These are phyloP conservation scores for Candida argentea DNA, from an alignment of 805 yeast genomes.

Conservation along the genomic window DNA sequence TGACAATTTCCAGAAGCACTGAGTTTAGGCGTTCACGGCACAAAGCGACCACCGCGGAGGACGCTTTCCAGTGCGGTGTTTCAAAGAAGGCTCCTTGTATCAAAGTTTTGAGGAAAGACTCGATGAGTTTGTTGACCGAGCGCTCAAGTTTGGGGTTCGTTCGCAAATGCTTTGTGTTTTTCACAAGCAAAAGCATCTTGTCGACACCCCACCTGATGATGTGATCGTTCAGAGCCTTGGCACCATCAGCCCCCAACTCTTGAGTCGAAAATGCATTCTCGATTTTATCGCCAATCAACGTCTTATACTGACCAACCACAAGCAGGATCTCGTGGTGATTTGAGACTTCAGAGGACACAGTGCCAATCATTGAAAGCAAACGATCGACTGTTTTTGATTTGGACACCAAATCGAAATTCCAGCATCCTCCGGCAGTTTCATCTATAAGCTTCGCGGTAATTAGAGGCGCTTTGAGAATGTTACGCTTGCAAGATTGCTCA, in stretches of 20 bases:
- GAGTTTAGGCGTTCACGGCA: conserved; percentile 61
- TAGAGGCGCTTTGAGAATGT: conserved; percentile 30
- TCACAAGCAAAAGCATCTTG: conserved; percentile 41
- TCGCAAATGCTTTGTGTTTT: conserved; percentile 30
- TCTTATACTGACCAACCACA: conserved; percentile 12
- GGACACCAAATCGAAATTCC: conserved; percentile 69
- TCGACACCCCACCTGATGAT: conserved; percentile 53
- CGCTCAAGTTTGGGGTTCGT: background rate
- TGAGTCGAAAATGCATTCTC: conserved; percentile 11
- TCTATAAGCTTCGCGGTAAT: conserved; percentile 17
- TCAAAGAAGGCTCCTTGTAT: conserved; percentile 33
- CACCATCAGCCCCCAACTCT: conserved; percentile 7
- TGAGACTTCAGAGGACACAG: conserved; percentile 6
- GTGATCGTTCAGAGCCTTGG: conserved; percentile 21
- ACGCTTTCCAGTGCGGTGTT: conserved; percentile 7
- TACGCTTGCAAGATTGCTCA: conserved; percentile 22
- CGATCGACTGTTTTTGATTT: conserved; percentile 56
- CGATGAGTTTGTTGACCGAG: conserved; percentile 14
- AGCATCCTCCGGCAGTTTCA: conserved; percentile 36
- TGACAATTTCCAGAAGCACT: conserved; percentile 48
- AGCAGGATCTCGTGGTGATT: conserved; percentile 7
- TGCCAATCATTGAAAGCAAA: conserved; percentile 16
- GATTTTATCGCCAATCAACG: conserved; percentile 16
- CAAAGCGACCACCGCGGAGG: conserved; percentile 27
- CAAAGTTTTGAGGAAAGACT: conserved; percentile 28